phyloP scores from a whole-genome alignment of 345 rosid species.

The Pugionium dolabratum region DNA sequence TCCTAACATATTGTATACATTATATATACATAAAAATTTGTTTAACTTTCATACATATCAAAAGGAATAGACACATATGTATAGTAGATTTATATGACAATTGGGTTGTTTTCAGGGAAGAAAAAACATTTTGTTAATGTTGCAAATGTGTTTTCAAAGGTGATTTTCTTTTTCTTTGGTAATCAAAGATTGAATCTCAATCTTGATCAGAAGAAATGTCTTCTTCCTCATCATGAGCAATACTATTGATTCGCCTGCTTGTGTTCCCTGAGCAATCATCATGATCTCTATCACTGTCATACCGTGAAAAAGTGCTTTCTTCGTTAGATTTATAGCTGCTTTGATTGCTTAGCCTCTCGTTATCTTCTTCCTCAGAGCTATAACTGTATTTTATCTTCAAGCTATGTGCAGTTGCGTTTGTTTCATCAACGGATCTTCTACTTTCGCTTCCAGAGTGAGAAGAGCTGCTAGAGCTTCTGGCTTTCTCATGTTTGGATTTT shows the following conservation, averaged over 20 bases:
- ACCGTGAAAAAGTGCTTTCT: conserved; percentile 23
- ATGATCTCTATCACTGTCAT: conserved; percentile 23
- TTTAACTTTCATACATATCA: conserved; percentile 20
- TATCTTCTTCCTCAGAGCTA: conserved; percentile 40
- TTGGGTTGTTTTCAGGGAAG: conserved; percentile 15
- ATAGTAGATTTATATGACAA: conserved; percentile 31
- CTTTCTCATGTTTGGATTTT: conserved; percentile 28
- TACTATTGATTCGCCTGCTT: conserved; percentile 25
- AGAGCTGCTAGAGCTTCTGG: conserved; percentile 25
- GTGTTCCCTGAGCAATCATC: conserved; percentile 16
- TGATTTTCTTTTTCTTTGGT: neutral
- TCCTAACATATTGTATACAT: conserved; percentile 22
- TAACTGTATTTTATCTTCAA: conserved; percentile 37
- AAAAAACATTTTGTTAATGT: conserved; percentile 7
- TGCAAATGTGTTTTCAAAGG: conserved; percentile 17
- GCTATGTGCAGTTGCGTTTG: conserved; percentile 35
- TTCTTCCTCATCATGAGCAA: conserved; percentile 16
- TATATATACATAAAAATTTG: conserved; percentile 25
- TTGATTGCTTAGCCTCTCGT: conserved; percentile 29
- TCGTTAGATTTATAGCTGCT: conserved; percentile 27
- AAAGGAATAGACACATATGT: conserved; percentile 31
- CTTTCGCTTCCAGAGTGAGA: conserved; percentile 27
- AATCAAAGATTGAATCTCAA: conserved; percentile 22
- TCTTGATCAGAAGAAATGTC: conserved; percentile 29
- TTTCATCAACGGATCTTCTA: conserved; percentile 28